Conservation (phyloP, 441 rosid species). For the Pelargonium myrrhifolium region DNA sequence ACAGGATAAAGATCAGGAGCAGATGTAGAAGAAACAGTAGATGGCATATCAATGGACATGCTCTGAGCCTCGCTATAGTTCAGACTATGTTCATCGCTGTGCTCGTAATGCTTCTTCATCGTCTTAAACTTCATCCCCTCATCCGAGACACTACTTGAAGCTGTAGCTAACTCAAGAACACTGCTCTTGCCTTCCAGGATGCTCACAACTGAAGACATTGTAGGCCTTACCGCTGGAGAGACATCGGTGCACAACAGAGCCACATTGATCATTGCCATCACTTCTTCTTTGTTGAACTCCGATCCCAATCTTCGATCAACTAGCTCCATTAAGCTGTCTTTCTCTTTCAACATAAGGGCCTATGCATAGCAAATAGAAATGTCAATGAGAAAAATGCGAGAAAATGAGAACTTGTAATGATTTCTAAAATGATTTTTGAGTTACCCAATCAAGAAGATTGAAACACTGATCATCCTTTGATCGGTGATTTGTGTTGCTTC, state of each 20-base stretch:
- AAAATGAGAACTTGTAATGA: neutral
- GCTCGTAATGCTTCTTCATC: constrained; percentile 32
- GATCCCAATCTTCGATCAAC: constrained; percentile 46
- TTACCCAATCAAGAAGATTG: constrained; percentile 47
- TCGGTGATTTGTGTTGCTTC: constrained; percentile 26
- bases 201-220: constrained; percentile 61
- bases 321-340: constrained; percentile 36
- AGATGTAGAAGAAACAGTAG: constrained; percentile 29
- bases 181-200: constrained; percentile 53
- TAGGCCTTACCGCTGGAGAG: constrained; percentile 42
- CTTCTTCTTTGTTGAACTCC: constrained; percentile 44
- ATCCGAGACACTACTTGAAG: constrained; percentile 11
- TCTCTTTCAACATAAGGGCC: constrained; percentile 45
- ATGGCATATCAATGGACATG: constrained; percentile 15
- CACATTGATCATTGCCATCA: constrained; percentile 40
- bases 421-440: neutral
- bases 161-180: constrained; percentile 27
- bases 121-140: constrained; percentile 27
- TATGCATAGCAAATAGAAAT: constrained; percentile 14
- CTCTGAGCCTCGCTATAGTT: constrained; percentile 15
- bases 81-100: neutral
- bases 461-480: constrained; percentile 22
- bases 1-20: constrained; percentile 40
- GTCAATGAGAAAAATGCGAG: neutral
- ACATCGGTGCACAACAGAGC: constrained; percentile 49